Conservation (phyloP, 31 red algal genomes). For the Asparagopsis taxiformis region DNA sequence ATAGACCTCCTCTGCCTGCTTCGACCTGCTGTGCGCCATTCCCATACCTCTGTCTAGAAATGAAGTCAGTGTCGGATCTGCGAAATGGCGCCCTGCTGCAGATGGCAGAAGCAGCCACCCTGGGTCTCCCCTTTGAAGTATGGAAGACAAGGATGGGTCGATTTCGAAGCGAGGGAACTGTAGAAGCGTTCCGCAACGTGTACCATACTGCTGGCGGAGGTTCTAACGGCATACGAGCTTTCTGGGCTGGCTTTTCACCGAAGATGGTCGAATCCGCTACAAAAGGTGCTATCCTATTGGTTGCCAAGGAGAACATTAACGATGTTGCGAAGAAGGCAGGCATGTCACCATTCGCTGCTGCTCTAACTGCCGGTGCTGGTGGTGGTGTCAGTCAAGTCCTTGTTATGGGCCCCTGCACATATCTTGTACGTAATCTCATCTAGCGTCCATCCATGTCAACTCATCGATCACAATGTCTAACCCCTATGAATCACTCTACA, state of each 20-base stretch:
- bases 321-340: constrained; percentile 27
- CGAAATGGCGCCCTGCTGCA: constrained; percentile 78
- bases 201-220: constrained; percentile 41
- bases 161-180: constrained; percentile 56
- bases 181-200: constrained; percentile 57
- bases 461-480: too few species aligned
- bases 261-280: constrained; percentile 81
- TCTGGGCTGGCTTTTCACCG: constrained; percentile 67
- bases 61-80: too few species aligned
- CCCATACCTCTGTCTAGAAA: too few species aligned
- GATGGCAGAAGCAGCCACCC: constrained; percentile 72
- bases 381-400: constrained; percentile 72
- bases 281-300: constrained; percentile 76
- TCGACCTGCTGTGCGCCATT: too few species aligned
- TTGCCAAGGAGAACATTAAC: constrained; percentile 59
- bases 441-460: too few species aligned
- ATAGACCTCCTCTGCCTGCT: too few species aligned
- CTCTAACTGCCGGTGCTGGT: constrained; percentile 58
- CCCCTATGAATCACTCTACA: too few species aligned
- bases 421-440: constrained; percentile 62
- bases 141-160: constrained; percentile 88
- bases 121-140: constrained; percentile 84
- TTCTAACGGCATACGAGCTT: constrained; percentile 43
- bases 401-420: constrained; percentile 76
- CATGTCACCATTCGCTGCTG: constrained; percentile 51